phyloP scores from a whole-genome alignment of 2,329 filamentous ascomycete species.

The Colletotrichum sublineola region DNA sequence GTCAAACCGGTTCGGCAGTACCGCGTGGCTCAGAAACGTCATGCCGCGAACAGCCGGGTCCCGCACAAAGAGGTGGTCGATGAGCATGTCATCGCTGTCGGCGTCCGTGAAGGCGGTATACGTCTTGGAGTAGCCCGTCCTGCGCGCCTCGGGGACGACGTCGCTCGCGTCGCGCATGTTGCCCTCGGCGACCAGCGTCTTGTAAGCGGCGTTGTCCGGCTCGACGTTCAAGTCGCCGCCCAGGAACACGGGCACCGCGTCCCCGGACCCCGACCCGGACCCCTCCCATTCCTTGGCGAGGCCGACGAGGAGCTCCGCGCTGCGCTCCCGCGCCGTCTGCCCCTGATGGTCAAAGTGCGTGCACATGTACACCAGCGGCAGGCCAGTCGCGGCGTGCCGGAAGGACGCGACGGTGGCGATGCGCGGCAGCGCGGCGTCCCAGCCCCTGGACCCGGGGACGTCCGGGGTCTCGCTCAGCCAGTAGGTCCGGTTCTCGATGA shows the following conservation, averaged over 20 bases:
- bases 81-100: conserved; percentile 30
- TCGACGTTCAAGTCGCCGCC: conserved; percentile 51
- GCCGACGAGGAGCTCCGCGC: conserved; percentile 54
- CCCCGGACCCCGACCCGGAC: neutral
- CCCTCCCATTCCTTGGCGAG: conserved; percentile 49
- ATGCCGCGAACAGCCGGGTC: conserved; percentile 43
- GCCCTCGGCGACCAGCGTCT: conserved; percentile 44
- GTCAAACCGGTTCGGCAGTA: conserved; percentile 46
- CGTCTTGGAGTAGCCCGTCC: conserved; percentile 48
- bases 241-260: conserved; percentile 48
- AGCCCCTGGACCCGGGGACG: conserved; percentile 68
- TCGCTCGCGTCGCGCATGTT: conserved; percentile 46
- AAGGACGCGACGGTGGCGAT: conserved; percentile 64
- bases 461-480: conserved; percentile 74
- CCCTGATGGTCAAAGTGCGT: conserved; percentile 68
- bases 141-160: conserved; percentile 44
- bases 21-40: conserved; percentile 46
- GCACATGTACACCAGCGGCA: conserved; percentile 59
- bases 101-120: conserved; percentile 50
- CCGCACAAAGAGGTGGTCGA: conserved; percentile 52
- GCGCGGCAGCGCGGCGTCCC: conserved; percentile 61
- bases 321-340: conserved; percentile 54
- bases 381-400: conserved; percentile 54
- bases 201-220: conserved; percentile 47
- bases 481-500: conserved; percentile 65